A percentile compares a stretch with the other conserved stretches of the same genome.
These are phyloP conservation scores for Hebeloma cylindrosporum DNA, from an alignment of 768 basidiomycete species.

Conservation along the genomic window DNA sequence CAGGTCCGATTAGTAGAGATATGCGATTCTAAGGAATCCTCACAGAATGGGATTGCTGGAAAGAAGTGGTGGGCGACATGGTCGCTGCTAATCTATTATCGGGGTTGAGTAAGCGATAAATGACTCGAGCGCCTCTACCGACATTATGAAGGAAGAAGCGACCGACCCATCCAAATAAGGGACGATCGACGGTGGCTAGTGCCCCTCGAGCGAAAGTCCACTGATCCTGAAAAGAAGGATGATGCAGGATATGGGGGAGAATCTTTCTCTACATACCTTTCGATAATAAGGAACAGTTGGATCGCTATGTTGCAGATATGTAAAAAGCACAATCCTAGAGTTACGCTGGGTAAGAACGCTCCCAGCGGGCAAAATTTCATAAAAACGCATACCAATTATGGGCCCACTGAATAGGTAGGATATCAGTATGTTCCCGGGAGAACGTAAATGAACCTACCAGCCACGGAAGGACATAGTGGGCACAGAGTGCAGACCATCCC, in stretches of 20 bases:
- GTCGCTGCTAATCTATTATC: constrained; percentile 42
- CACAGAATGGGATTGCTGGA: constrained; percentile 58
- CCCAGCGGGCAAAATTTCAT: background rate
- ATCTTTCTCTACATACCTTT: constrained; percentile 23
- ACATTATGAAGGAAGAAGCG: constrained; percentile 57
- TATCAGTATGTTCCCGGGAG: background rate
- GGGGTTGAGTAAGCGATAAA: background rate
- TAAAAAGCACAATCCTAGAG: constrained; percentile 58
- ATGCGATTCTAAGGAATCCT: constrained; percentile 20
- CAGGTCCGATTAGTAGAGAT: background rate
- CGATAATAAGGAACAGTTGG: constrained; percentile 61
- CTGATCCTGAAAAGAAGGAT: constrained; percentile 31
- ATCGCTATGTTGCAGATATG: constrained; percentile 63
- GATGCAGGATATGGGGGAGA: background rate
- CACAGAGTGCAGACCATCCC: constrained; percentile 35
- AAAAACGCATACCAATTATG: constrained; percentile 40
- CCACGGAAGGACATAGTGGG: constrained; percentile 50
- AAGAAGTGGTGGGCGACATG: constrained; percentile 65
- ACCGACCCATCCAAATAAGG: constrained; percentile 59
- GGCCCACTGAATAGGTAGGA: constrained; percentile 33
- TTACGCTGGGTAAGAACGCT: background rate
- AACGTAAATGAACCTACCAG: constrained; percentile 33
- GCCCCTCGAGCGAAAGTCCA: constrained; percentile 66
- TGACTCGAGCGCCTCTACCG: constrained; percentile 10
- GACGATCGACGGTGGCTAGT: constrained; percentile 58